phyloP scores from a whole-genome alignment of 805 yeast genomes.

The Yarrowia keelungensis region DNA sequence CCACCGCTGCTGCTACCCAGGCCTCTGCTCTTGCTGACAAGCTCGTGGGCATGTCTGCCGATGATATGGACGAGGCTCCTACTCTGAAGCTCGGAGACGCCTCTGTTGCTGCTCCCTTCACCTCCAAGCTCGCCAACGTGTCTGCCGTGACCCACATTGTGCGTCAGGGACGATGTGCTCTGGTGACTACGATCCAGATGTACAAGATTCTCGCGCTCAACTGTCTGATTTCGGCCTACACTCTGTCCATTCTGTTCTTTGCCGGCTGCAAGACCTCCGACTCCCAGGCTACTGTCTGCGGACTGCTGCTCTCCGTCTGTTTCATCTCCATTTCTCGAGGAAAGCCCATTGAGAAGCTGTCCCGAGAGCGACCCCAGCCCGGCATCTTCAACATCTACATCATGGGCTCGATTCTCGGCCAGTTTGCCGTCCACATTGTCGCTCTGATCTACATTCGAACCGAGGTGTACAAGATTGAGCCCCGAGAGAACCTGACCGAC shows the following conservation, averaged over 20 bases:
- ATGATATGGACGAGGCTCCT: constrained; percentile 80
- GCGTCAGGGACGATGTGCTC: constrained; percentile 98
- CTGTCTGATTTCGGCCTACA: constrained; percentile 95
- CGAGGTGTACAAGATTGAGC: constrained; percentile 87
- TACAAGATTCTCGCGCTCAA: constrained; percentile 96
- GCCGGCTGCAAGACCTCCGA: constrained; percentile 99
- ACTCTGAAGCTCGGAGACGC: constrained; percentile 96
- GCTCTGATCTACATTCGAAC: constrained; percentile 82
- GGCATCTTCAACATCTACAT: constrained; percentile 95
- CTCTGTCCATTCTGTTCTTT: constrained; percentile 88
- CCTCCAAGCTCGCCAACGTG: constrained; percentile 91
- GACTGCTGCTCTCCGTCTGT: constrained; percentile 88
- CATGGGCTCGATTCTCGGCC: constrained; percentile 97
- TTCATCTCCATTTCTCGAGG: constrained; percentile 95
- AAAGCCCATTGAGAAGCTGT: constrained; percentile 83
- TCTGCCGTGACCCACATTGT: constrained; percentile 90
- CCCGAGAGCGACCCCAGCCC: constrained; percentile 95
- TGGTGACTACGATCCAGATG: constrained; percentile 98
- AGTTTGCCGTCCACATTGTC: constrained; percentile 88
- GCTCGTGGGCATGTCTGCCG: constrained; percentile 61
- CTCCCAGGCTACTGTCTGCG: constrained; percentile 97
- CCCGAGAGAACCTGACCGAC: constrained; percentile 89
- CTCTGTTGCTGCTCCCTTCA: constrained; percentile 98
- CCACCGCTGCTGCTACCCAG: constrained; percentile 46
- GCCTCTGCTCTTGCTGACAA: constrained; percentile 66